Evolutionary conservation across 805 yeast genomes (phyloP).

Genomic region (Candida caryicola): DNA sequence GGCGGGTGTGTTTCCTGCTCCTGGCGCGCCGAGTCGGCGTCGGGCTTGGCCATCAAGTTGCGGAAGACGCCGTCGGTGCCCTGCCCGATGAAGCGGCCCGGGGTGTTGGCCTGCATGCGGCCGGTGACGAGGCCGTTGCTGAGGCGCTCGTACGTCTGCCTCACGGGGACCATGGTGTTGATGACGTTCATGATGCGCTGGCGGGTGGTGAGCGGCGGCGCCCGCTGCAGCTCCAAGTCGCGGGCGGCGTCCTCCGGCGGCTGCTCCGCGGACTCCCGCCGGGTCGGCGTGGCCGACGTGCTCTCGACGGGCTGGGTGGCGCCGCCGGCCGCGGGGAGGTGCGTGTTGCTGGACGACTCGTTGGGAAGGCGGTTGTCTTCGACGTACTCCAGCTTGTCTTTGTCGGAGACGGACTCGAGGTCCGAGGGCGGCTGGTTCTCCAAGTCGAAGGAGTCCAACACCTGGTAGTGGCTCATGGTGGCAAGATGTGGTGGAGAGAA

Average conservation of each 20-base stretch:
- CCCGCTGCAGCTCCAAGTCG: constrained; percentile 31
- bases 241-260: constrained; percentile 8
- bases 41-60: constrained; percentile 89
- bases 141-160: constrained; percentile 42
- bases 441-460: constrained; percentile 6
- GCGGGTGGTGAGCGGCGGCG: constrained; percentile 21
- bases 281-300: constrained; percentile 12
- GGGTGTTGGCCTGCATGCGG: constrained; percentile 39
- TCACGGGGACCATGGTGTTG: constrained; percentile 35
- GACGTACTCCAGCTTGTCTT: not conserved
- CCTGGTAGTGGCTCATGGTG: constrained; percentile 1
- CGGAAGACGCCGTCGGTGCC: constrained; percentile 89
- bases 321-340: not conserved
- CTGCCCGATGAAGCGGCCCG: constrained; percentile 45
- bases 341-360: not conserved
- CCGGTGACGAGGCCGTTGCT: constrained; percentile 42
- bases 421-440: constrained; percentile 1
- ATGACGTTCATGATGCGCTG: constrained; percentile 32
- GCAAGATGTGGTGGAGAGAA: too few species aligned
- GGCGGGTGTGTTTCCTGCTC: constrained; percentile 65
- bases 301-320: constrained; percentile 18
- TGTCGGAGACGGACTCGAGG: not conserved
- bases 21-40: constrained; percentile 33
- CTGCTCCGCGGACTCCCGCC: constrained; percentile 1
- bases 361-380: not conserved